A percentile compares a stretch with the other conserved stretches of the same genome.
These are phyloP conservation scores for Lactifluus hygrophoroides DNA, from an alignment of 768 basidiomycete species.

Conservation along the genomic window DNA sequence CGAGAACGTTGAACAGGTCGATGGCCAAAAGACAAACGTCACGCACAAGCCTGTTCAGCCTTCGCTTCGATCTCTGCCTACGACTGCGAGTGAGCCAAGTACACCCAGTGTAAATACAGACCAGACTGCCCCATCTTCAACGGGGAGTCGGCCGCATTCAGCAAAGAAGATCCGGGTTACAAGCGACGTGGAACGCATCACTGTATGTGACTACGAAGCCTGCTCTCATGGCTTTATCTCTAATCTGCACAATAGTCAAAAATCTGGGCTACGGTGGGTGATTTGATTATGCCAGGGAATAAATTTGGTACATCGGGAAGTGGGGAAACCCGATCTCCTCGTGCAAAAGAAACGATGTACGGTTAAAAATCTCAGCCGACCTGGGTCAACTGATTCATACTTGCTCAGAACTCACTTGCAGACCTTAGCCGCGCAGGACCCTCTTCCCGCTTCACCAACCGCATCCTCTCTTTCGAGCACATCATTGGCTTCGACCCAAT, in stretches of 20 bases:
- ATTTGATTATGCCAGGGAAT: constrained; percentile 52
- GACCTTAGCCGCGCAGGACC: constrained; percentile 40
- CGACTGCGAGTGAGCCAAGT: background rate
- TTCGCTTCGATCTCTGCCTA: background rate
- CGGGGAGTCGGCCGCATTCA: constrained; percentile 17
- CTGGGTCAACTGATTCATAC: background rate
- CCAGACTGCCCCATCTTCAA: constrained; percentile 5
- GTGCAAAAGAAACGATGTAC: constrained; percentile 56
- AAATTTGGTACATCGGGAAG: constrained; percentile 30
- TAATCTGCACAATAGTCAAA: constrained; percentile 39
- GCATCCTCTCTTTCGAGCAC: constrained; percentile 46
- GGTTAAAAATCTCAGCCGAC: constrained; percentile 20
- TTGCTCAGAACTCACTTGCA: constrained; percentile 46
- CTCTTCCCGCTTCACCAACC: constrained; percentile 48
- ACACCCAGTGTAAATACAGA: background rate
- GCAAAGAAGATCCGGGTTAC: constrained; percentile 43
- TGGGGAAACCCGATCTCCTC: constrained; percentile 35
- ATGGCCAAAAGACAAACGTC: background rate
- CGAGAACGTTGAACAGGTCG: background rate
- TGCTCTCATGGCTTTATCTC: background rate
- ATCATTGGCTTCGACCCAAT: constrained; percentile 25
- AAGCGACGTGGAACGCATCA: constrained; percentile 53
- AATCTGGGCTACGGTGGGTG: constrained; percentile 60
- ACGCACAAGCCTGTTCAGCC: background rate
- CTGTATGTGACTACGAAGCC: constrained; percentile 35